phyloP scores from a whole-genome alignment of 2,329 filamentous ascomycete species.

The Lecanicillium sp. region DNA sequence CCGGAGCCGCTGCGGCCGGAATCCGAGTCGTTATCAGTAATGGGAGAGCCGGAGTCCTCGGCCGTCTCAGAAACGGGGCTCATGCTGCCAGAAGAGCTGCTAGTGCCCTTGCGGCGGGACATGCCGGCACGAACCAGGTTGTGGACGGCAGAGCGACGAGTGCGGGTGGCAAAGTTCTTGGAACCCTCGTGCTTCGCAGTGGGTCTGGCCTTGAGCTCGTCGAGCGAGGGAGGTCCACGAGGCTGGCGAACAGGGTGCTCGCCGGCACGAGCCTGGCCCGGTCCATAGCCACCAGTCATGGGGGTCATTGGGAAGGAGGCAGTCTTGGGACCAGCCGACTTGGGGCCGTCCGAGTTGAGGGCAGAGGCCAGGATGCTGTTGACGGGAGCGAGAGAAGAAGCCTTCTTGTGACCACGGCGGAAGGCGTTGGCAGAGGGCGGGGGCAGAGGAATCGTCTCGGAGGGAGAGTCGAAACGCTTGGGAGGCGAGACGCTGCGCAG shows the following conservation, averaged over 20 bases:
- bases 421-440: slow-evolving; percentile 88
- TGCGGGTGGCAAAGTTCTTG: slow-evolving; percentile 93
- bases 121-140: slow-evolving; percentile 87
- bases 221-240: slow-evolving; percentile 81
- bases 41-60: slow-evolving; percentile 59
- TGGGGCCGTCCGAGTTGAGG: slow-evolving; percentile 37
- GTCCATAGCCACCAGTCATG: slow-evolving; percentile 79
- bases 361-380: slow-evolving; percentile 43
- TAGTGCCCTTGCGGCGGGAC: slow-evolving; percentile 73
- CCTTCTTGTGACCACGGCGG: slow-evolving; percentile 91
- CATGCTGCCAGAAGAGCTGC: slow-evolving; percentile 68
- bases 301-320: slow-evolving; percentile 75
- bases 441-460: slow-evolving; percentile 64
- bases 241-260: slow-evolving; percentile 94
- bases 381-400: slow-evolving; percentile 63
- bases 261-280: slow-evolving; percentile 85
- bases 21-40: slow-evolving; percentile 69
- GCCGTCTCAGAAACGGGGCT: slow-evolving; percentile 82
- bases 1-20: slow-evolving; percentile 68
- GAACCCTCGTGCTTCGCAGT: slow-evolving; percentile 92
- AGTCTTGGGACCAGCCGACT: slow-evolving; percentile 67
- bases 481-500: slow-evolving; percentile 61
- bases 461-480: slow-evolving; percentile 62
- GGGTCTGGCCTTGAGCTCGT: slow-evolving; percentile 84
- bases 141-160: slow-evolving; percentile 84